These are phyloP conservation scores for Botrytis cinerea DNA, from an alignment of 2,329 filamentous ascomycete genomes.

Conservation along the genomic window DNA sequence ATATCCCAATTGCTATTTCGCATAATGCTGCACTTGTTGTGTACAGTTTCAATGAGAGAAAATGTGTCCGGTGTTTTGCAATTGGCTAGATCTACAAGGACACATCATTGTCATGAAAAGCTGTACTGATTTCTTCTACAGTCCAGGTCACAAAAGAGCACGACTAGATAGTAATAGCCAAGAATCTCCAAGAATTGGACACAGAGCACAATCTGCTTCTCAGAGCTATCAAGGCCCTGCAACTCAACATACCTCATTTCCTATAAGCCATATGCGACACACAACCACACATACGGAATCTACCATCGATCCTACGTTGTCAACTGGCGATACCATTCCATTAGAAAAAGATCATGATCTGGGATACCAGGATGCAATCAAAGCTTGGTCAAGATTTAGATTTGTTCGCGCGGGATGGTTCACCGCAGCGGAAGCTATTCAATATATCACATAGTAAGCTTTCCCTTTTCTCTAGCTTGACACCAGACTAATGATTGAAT, in stretches of 20 bases:
- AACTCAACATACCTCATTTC: conserved; percentile 28
- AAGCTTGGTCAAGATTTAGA: conserved; percentile 86
- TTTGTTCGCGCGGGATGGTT: conserved; percentile 99
- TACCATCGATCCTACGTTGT: conserved; percentile 39
- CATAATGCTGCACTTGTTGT: conserved; percentile 39
- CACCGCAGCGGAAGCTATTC: conserved; percentile 87
- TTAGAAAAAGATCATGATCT: conserved; percentile 47
- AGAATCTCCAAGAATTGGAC: conserved; percentile 35
- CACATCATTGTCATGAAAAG: neutral
- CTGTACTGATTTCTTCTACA: conserved; percentile 45
- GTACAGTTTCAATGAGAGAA: neutral
- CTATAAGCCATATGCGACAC: conserved; percentile 32
- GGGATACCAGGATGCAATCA: conserved; percentile 69
- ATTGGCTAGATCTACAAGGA: neutral
- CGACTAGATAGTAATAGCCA: conserved; percentile 32
- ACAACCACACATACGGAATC: conserved; percentile 30
- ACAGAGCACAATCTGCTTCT: conserved; percentile 26
- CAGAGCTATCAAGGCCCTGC: conserved; percentile 28
- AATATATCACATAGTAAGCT: conserved; percentile 86
- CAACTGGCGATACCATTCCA: conserved; percentile 26
- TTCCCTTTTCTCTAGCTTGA: neutral
- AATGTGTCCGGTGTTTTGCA: neutral
- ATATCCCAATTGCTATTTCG: neutral
- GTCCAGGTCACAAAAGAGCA: conserved; percentile 41
- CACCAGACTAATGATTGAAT: conserved; percentile 27